Percentiles rank a stretch among this genome's conserved stretches.
Evolutionary conservation across 2,329 filamentous ascomycete species (phyloP).

Genomic region (Herpotrichia juniperi): DNA sequence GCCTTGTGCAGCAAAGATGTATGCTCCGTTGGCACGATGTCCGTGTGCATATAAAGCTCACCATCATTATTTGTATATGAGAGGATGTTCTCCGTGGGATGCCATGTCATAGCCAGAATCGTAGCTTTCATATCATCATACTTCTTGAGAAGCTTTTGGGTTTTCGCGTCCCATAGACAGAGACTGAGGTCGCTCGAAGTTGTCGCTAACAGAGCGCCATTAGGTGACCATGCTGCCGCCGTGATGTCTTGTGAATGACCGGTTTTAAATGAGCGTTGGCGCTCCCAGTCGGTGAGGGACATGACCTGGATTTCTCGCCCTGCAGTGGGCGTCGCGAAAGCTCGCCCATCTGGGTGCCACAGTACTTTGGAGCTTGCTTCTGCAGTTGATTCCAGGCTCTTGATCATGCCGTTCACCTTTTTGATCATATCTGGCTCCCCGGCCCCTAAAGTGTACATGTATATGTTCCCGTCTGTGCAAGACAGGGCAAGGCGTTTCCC

Average conservation of each 20-base stretch:
- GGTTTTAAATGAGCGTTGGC: conserved; percentile 77
- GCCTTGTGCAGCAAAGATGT: conserved; percentile 56
- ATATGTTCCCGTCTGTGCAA: conserved; percentile 86
- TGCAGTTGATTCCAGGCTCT: conserved; percentile 74
- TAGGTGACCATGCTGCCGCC: conserved; percentile 89
- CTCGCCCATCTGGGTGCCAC: conserved; percentile 95
- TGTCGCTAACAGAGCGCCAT: conserved; percentile 82
- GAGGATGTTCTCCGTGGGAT: conserved; percentile 83
- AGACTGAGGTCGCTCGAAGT: conserved; percentile 67
- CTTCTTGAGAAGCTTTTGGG: conserved; percentile 78
- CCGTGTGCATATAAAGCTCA: conserved; percentile 87
- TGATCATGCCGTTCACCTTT: conserved; percentile 86
- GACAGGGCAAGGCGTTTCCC: conserved; percentile 79
- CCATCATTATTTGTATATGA: conserved; percentile 94
- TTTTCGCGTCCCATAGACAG: conserved; percentile 86
- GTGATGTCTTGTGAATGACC: conserved; percentile 87
- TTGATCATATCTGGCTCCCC: conserved; percentile 81
- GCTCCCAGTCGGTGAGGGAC: conserved; percentile 88
- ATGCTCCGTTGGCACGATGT: conserved; percentile 63
- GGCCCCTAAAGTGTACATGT: conserved; percentile 82
- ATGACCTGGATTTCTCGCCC: conserved; percentile 81
- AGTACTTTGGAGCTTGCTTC: conserved; percentile 75
- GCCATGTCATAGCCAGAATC: conserved; percentile 87
- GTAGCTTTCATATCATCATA: conserved; percentile 74
- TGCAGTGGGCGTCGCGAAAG: conserved; percentile 84